Evolutionary conservation across 2,329 filamentous ascomycete genomes (phyloP), one percentile per base, ranked within the genome.

Genomic region (Diatrype stigma): DNA sequence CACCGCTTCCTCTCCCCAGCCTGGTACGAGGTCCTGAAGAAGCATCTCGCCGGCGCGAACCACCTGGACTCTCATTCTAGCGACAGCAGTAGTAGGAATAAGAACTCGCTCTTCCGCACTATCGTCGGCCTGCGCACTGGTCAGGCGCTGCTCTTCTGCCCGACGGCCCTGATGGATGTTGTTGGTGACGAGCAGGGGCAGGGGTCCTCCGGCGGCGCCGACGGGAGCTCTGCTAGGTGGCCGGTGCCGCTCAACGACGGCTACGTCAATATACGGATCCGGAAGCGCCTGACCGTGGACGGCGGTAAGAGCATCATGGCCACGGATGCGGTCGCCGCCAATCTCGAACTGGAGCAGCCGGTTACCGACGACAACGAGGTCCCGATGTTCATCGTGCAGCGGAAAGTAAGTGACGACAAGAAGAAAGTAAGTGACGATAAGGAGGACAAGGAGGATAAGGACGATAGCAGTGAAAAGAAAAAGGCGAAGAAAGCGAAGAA

Each of bases 71-170:
- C 37, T n/a, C n/a, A n/a, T n/a, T n/a, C n/a, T n/a, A n/a, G n/a
- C 11, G 50, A 45, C 2, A 17, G 34, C 6, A 16, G 21, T 17
- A 11, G 17, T 1, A 17, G 34, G 16, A 16, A 23, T 17, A 11
- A 22, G 1, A 54, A 49, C 10, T 44, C 51, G 12, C 52, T 62
- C 1, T 61, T 63, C 22, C 37, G 54, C 3, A 52, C 46, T 1
- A 63, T 63, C 10, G 49, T 61, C 2, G 32, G 17, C 7, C 52
- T 63, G 3, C 35, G 48, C 6, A 60, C 55, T 1, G 59, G 61
- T 19, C 48, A 62, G 30, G 60, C 59, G 2, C 21, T 63, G n/a
- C 42, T 63, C 1, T 63, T 63, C 46, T 59, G 56, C 16, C 60
- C 61, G 1, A 60, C 56, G 1, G 61, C 57, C 1, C 51, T 50